Evolutionary conservation across 2,329 filamentous ascomycete species (phyloP).

Genomic region (Monosporascus sp.): DNA sequence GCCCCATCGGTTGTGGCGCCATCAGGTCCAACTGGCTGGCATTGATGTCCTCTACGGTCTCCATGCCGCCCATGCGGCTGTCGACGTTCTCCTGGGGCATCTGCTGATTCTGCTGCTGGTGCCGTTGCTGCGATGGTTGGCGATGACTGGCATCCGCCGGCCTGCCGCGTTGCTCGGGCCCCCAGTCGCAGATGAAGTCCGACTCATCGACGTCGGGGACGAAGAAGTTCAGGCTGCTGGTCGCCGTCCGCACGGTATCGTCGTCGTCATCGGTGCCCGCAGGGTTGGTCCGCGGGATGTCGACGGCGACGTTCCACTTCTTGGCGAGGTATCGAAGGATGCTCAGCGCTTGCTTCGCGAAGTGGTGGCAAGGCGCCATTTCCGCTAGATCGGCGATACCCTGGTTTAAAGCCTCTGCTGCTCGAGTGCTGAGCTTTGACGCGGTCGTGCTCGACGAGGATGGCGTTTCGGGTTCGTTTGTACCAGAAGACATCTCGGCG

Average conservation of each 20-base stretch:
- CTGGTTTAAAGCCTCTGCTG: constrained; percentile 42
- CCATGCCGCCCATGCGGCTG: not conserved
- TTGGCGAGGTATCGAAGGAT: constrained; percentile 53
- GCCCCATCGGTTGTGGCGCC: constrained; percentile 1
- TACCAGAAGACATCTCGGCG: constrained; percentile 5
- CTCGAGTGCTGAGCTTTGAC: constrained; percentile 33
- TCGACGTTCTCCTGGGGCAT: not conserved
- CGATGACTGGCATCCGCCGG: constrained; percentile 2
- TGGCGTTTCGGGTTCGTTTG: constrained; percentile 4
- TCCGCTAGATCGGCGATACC: constrained; percentile 54
- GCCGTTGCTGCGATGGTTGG: constrained; percentile 4
- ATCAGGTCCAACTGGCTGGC: constrained; percentile 4
- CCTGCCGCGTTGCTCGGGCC: constrained; percentile 13
- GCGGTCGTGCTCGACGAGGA: constrained; percentile 15
- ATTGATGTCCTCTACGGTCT: constrained; percentile 3
- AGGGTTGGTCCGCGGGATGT: constrained; percentile 30
- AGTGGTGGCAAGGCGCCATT: constrained; percentile 57
- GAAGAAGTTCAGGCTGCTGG: constrained; percentile 53
- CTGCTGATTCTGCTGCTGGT: constrained; percentile 3
- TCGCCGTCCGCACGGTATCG: constrained; percentile 40
- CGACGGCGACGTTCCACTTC: constrained; percentile 54
- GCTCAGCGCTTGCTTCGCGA: constrained; percentile 55
- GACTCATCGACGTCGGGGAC: constrained; percentile 42
- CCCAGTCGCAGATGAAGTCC: constrained; percentile 47
- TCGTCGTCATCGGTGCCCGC: constrained; percentile 31